Evolutionary conservation across 202 grass and related monocot species (phyloP), one percentile per base, ranked within the genome.

Genomic region (Zoysia matrella): DNA sequence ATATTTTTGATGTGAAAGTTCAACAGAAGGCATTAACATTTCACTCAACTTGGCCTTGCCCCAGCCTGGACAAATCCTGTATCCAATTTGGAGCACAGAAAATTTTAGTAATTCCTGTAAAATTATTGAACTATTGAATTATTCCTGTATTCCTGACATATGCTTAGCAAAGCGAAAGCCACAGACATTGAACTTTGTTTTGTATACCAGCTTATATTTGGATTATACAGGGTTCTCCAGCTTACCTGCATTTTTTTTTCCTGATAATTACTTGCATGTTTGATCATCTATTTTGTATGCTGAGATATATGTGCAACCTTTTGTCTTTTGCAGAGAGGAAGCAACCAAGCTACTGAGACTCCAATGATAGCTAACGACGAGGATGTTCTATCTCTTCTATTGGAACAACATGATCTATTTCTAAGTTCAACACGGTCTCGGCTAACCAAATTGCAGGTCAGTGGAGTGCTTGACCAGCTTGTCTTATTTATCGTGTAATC

Each of bases 391-490:
- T 92, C 87, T 69, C 70, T 83, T 88, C 47, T 98, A 72, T 69
- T 98, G 65, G 88, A 87, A 74, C 91, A 95, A 12, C 92, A 95
- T 89, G 91, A 89, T 3, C 52, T 84, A 82, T 98, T 95, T 91
- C 22, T 95, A 69, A 93, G 85, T 62, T 83, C 83, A 60, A 86
- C 90, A 74, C 76, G 89, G 47, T 90, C 92, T 82, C 84, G 85
- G 18, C 69, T 98, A 67, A 95, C 87, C 75, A 98, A 98, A 88
- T 80, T 98, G 77, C 96, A 95, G 92, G 96, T 98, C 56, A 5
- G 80, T 72, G 52, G 30, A 50, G 42, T 18, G 66, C 66, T 77
- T 49, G 16, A 11, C n/a, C 8, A 40, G 30, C 71, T 80, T 47
- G 18, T 13, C 52, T 50, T 75, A 14, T 52, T 69, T 8, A 13